Base-by-base conservation (phyloP, 2,329 filamentous ascomycete species). In the Ceratocystis huliohia region DNA sequence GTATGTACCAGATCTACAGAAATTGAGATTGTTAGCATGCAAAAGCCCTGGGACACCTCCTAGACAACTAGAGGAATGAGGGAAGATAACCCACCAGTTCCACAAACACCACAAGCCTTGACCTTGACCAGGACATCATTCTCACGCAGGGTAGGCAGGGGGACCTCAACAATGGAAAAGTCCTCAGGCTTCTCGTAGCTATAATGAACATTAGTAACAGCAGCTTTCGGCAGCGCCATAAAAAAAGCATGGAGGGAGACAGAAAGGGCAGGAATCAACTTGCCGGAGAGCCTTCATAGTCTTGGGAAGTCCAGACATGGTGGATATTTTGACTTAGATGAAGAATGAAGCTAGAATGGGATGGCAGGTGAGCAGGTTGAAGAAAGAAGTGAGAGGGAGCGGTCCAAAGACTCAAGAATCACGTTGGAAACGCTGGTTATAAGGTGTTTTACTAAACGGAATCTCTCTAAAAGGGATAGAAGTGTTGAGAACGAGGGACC, bases 121-220 rank as follows among this genome's bases (percentile, higher is more conserved):
- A 88, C 84, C 76, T 87, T 85, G 75, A 87, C 80, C 71, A 85
- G 75, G 70, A 86, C 77, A 74, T 86, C 83, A 68, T 83, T 80
- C 30, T 83, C 78, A 70, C 83, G 80, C 69, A 86, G 75, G 70
- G 77, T 79, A 22, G 85, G 85, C 5, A 87, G 80, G 69, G 85
- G 84, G 45, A 86, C 81, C 10, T 83, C 77, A 70, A 87, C 83
- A 68, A 87, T 80, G 69, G 78, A 78, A 75, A 81, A 86, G 68
- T 82, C 78, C 73, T 84, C 78, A 56, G 84, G 84, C 79, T 85
- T 82, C 74, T 83, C 81, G 76, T 86, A 86, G 74, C 78, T 79
- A 67, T 45, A 28, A 17, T 22, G 66, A 53, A 37, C 41, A 65
- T 68, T 41, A 70, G 67, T 37, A 57, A 67, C 22, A 53, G 64